Evolutionary conservation across 2,329 filamentous ascomycete genomes (phyloP).

Genomic region (Cladosporium austrohemisphaericum): DNA sequence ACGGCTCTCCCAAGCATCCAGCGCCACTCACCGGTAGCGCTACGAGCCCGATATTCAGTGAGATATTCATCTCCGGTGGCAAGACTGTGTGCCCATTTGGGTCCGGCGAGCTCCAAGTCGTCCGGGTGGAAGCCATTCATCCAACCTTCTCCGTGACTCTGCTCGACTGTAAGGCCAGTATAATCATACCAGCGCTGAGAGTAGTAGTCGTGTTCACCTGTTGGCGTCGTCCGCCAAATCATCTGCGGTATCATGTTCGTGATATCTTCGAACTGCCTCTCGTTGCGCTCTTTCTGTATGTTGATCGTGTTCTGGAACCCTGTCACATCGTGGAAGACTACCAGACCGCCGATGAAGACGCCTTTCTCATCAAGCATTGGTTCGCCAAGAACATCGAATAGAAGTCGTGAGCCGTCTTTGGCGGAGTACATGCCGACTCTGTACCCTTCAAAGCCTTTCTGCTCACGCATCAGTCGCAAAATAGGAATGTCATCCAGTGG

Average conservation of each 20-base stretch:
- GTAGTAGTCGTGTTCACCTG: slow-evolving; percentile 69
- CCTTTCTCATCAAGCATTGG: slow-evolving; percentile 62
- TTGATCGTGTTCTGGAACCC: slow-evolving; percentile 65
- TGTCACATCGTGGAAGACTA: slow-evolving; percentile 70
- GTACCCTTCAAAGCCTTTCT: slow-evolving; percentile 55
- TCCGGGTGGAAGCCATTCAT: slow-evolving; percentile 65
- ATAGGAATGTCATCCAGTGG: slow-evolving; percentile 63
- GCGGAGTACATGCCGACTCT: slow-evolving; percentile 62
- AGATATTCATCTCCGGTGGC: slow-evolving; percentile 65
- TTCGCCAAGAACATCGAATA: slow-evolving; percentile 66
- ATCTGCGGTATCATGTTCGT: slow-evolving; percentile 59
- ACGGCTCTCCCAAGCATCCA: slow-evolving; percentile 75
- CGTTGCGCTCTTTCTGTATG: slow-evolving; percentile 66
- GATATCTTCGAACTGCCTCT: slow-evolving; percentile 70
- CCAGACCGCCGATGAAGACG: slow-evolving; percentile 69
- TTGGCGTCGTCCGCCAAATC: slow-evolving; percentile 66
- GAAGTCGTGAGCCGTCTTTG: slow-evolving; percentile 48
- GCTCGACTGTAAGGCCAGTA: slow-evolving; percentile 62
- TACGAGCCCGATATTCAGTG: slow-evolving; percentile 67
- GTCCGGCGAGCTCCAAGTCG: slow-evolving; percentile 56
- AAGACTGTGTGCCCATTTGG: slow-evolving; percentile 60
- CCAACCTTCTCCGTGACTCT: slow-evolving; percentile 63
- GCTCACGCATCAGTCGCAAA: slow-evolving; percentile 58
- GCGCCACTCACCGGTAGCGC: slow-evolving; percentile 65
- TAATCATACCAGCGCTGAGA: slow-evolving; percentile 77